phyloP scores from a whole-genome alignment of 2,329 filamentous ascomycete species.

The Anthostomella pinea region DNA sequence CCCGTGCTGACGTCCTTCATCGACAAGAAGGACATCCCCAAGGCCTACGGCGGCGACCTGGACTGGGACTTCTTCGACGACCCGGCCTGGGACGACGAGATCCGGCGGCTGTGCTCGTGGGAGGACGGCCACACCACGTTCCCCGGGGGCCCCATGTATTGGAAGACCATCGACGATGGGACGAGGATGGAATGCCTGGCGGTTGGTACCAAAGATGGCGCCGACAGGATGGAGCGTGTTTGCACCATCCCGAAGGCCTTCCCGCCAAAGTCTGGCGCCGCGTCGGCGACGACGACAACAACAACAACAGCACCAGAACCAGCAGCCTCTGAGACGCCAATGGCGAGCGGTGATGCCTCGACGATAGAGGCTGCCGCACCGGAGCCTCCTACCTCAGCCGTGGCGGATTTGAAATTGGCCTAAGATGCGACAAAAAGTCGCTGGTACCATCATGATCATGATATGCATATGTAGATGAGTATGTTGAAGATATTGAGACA shows the following conservation, averaged over 20 bases:
- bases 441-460: no score
- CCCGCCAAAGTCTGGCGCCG: constrained; percentile 22
- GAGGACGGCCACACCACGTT: constrained; percentile 52
- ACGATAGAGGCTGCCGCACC: background rate
- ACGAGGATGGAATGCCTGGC: constrained; percentile 51
- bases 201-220: constrained; percentile 46
- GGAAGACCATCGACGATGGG: constrained; percentile 48
- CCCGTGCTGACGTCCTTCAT: constrained; percentile 79
- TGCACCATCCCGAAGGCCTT: constrained; percentile 50
- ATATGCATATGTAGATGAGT: no score
- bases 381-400: no score
- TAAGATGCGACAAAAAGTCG: constrained; percentile 4
- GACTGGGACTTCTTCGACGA: constrained; percentile 85
- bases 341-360: background rate
- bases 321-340: constrained; percentile 1
- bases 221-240: constrained; percentile 45
- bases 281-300: constrained; percentile 5
- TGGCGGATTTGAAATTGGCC: constrained; percentile 11
- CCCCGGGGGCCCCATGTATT: constrained; percentile 55
- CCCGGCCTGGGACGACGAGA: constrained; percentile 46
- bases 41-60: constrained; percentile 82
- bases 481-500: no score
- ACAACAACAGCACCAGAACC: constrained; percentile 7
- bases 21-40: constrained; percentile 78
- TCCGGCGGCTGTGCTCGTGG: constrained; percentile 43